Base-by-base conservation (phyloP, 441 rosid genomes). In the Eutrema salsugineum region DNA sequence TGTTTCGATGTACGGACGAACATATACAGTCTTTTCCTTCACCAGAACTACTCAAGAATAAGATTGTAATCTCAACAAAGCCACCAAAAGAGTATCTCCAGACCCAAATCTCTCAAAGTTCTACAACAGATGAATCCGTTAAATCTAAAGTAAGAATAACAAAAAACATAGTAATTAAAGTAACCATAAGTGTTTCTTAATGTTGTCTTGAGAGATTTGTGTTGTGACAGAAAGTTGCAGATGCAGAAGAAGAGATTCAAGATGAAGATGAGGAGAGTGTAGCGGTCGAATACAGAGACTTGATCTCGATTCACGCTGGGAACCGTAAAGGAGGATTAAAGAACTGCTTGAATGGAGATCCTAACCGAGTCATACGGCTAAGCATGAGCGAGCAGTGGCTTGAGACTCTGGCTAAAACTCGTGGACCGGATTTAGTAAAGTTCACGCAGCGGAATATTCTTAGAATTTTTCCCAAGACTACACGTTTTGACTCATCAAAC, bases 361-460 rank as follows among this genome's bases (percentile, higher is more conserved):
- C 69, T 46, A 76, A 70, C 60, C 73, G 73, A 71, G 94, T 81
- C 58, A 83, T 74, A 82, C 85, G 97, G 51, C 77, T 94, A 53
- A 91, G 98, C 77, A 76, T 94, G 83, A 88, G 91, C 11, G 97
- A 94, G 73, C 93, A 84, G 46, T 85, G 85, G 79, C 91, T 94
- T 6, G 97, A 94, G 78, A 83, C 77, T 64, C 82, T 84, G 16
- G 33, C 81, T 12, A 80, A 54, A 68, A 80, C 82, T n/a, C 80
- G 80, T 57, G 93, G 84, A 78, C 32, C 82, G 1, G 78, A 83
- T 32, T 72, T 89, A 67, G 79, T 91, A 73, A 87, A 89, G 79
- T 86, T 91, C 76, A 81, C 94, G 12, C 89, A 85, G 73, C 49
- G 63, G 77, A 83, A 88, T 77, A 47, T 91, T 55, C 49, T 91